A percentile compares a stretch with the other conserved stretches of the same genome.
Conservation (phyloP, 371 early-diverging fungal species). For the Mortierella sp. region DNA sequence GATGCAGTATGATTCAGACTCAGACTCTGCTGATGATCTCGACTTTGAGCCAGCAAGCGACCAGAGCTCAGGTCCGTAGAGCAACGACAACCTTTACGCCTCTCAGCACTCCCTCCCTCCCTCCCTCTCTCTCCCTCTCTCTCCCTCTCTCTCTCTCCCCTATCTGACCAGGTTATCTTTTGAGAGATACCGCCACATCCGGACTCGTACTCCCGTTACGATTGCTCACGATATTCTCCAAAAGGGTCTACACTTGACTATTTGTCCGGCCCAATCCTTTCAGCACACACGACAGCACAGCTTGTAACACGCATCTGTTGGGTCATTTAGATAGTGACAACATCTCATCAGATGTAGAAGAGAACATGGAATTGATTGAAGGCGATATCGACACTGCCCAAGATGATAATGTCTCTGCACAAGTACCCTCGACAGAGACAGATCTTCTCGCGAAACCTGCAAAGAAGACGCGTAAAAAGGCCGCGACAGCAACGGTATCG, state of each 20-base stretch:
- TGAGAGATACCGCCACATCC: background rate
- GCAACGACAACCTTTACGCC: background rate
- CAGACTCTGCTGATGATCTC: slow-evolving; percentile 52
- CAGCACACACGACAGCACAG: slow-evolving; percentile 1
- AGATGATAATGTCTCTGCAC: background rate
- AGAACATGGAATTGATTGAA: background rate
- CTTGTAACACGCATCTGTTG: background rate
- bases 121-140: background rate
- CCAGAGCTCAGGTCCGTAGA: slow-evolving; percentile 18
- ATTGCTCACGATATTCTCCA: background rate
- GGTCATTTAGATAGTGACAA: slow-evolving; percentile 10
- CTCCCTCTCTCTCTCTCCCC: background rate
- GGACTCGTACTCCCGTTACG: background rate
- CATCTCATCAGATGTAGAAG: slow-evolving; percentile 18
- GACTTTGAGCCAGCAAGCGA: slow-evolving; percentile 52
- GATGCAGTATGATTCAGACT: slow-evolving; percentile 53
- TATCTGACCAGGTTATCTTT: background rate
- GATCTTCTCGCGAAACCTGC: background rate
- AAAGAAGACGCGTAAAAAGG: slow-evolving; percentile 11
- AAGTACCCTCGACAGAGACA: background rate
- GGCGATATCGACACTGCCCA: slow-evolving; percentile 2
- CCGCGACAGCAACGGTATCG: background rate
- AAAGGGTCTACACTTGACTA: too few relatives aligned
- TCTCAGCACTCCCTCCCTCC: background rate
- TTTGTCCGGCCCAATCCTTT: background rate